Base-by-base conservation (phyloP, 768 basidiomycete genomes). In the Pleurotus citrinopileatus region DNA sequence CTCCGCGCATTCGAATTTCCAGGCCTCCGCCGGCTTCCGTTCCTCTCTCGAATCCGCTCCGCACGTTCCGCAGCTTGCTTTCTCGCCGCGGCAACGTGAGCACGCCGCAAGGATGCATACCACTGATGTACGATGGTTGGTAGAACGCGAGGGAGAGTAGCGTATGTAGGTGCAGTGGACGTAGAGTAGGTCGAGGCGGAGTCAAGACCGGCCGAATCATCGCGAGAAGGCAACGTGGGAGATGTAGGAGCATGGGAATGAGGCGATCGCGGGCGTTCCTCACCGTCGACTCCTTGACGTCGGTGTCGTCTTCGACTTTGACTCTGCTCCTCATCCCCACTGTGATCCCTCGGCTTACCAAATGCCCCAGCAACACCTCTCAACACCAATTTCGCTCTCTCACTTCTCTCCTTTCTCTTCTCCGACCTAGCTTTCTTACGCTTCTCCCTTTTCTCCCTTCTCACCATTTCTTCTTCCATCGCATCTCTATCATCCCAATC, bases 51-150 rank as follows among this genome's bases (percentile, higher is more conserved):
- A 13, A 89, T 78, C 26, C 87, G 75, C 63, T 86, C 80, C 1
- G 78, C 80, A 3, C 82, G 79, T 65, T 91, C 88, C 5, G 76
- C 76, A 2, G 87, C 87, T 60, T 90, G 89, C 38, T 75, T 71
- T n/a, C 82, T 79, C 3, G 85, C 84, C 0, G 92, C 90, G 1
- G 76, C 73, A 27, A 83, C 70, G 65, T 93, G 89, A 20, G 82
- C 90, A n/a, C 78, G 80, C 2, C 87, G 80, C 12, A 93, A 67
- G 1, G 76, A 76, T 3, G 76, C 73, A 60, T 79, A 89, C 76
- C 83, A 84, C 13, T 70, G 72, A 56, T 77, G 78, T 8, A 84
- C 53, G 28, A 78, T 61, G 3, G 53, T 59, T 1, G 78, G 79
- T 1, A 81, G 58, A 23, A 73, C 55, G 0, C 65, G 60, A n/a